Evolutionary conservation across 495 filamentous ascomycete species (phyloP), one percentile per base, ranked within the genome.

Genomic region (Penicillium antarcticum): DNA sequence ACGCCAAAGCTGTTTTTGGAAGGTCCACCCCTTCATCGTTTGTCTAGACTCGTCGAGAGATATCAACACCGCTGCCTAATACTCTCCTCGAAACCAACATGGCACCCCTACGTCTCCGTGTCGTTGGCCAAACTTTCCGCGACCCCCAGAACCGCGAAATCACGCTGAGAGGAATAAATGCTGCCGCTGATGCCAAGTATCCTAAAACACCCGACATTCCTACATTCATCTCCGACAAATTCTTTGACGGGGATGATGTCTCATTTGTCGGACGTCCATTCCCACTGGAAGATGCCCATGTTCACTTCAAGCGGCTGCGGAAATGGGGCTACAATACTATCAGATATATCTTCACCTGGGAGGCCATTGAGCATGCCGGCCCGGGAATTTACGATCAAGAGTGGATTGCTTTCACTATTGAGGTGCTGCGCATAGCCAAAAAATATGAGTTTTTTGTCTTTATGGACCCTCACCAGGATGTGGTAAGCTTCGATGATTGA

Each of bases 401-500:
- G 53, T 98, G 89, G 87, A 88, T 96, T 52, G 70, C 87, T 44
- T 88, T 92, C 63, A 97, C 95, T 1, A 91, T 97, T 52, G 79
- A 86, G 24, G 72, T 97, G 13, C 74, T 98, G 45, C 79, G 91
- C 39, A 71, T 88, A 32, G 92, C 92, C 32, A 97, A 89, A 64
- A 74, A 85, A 18, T 96, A 96, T 73, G 88, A 88, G 17, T 97
- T 98, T 64, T 92, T 92, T 64, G 74, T 98, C 34, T 97, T 97
- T 63, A 94, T 98, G 88, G 94, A 98, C 56, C 92, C 92, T 17
- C 92, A 97, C 69, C 92, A 97, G 74, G 92, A 97, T 78, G 92
- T 96, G 61, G 87, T 88, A 80, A 46, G 86, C 79, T 31, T 11
- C 26, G 31, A 31, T 18, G n/a, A 13, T 6, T 21, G 34, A 44